These are phyloP conservation scores for Chlamydomonas asymmetrica DNA, from an alignment of 139 green algal species.

Conservation along the genomic window DNA sequence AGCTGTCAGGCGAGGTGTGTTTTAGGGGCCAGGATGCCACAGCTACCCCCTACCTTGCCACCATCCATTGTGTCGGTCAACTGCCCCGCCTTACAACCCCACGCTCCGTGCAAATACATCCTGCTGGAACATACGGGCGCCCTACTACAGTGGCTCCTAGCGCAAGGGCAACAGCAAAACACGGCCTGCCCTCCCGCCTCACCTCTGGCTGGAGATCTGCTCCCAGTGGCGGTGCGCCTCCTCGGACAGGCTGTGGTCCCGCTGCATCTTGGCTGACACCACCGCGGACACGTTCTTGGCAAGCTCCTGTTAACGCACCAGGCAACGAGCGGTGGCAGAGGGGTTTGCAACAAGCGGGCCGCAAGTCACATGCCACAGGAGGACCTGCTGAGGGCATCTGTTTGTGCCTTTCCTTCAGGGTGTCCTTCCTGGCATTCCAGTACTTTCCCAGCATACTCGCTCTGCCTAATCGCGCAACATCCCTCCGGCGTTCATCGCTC, in stretches of 20 bases:
- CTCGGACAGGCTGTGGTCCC: constrained; percentile 72
- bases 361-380: too few species aligned
- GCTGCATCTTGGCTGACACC: constrained; percentile 72
- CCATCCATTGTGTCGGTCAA: neutral
- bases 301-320: constrained; percentile 78
- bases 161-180: constrained; percentile 3
- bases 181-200: constrained; percentile 1
- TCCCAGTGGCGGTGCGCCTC: constrained; percentile 84
- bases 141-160: neutral
- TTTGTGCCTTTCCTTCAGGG: too few species aligned
- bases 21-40: neutral
- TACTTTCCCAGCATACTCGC: too few species aligned
- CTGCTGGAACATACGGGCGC: neutral
- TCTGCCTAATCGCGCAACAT: too few species aligned
- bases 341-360: neutral
- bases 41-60: neutral
- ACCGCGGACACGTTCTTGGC: constrained; percentile 71
- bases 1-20: too few species aligned
- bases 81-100: neutral
- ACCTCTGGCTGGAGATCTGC: constrained; percentile 65
- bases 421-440: too few species aligned
- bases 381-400: too few species aligned
- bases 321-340: neutral
- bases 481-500: too few species aligned
- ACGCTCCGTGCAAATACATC: neutral